Conservation (phyloP, 2,329 filamentous ascomycete genomes). For the Colletotrichum camelliae region DNA sequence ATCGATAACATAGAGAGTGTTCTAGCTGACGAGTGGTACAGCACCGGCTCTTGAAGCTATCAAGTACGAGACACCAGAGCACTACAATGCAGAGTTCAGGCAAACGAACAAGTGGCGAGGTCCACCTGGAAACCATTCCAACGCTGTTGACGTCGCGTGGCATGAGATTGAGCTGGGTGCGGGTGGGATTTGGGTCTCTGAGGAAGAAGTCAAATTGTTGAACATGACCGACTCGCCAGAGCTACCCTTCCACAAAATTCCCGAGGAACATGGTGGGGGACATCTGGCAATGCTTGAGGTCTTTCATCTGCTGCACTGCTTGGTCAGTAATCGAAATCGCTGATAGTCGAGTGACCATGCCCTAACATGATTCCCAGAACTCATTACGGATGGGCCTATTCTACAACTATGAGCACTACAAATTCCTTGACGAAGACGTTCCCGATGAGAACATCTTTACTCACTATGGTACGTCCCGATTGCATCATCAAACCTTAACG, state of each 20-base stretch:
- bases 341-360: rapidly evolving
- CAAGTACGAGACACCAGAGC: background rate
- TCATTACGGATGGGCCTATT: slow-evolving; percentile 1
- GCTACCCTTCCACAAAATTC: slow-evolving; percentile 3
- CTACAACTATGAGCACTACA: slow-evolving; percentile 7
- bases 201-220: background rate
- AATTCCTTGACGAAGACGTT: slow-evolving; percentile 7
- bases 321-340: background rate
- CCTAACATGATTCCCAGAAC: background rate
- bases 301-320: slow-evolving; percentile 6
- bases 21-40: background rate
- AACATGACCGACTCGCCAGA: slow-evolving; percentile 14
- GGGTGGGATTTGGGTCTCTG: slow-evolving; percentile 2
- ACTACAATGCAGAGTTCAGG: slow-evolving; percentile 14
- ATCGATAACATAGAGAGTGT: background rate
- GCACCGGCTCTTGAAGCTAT: background rate
- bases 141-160: slow-evolving; percentile 2
- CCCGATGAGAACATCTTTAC: slow-evolving; percentile 6
- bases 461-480: background rate
- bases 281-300: slow-evolving; percentile 14
- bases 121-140: slow-evolving; percentile 1
- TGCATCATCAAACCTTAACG: background rate
- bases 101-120: slow-evolving; percentile 15
- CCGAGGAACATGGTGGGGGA: slow-evolving; percentile 4
- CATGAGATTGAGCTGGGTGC: slow-evolving; percentile 12